phyloP scores from a whole-genome alignment of 768 basidiomycete genomes.

The Tylopilus plumbeoviolaceoides region DNA sequence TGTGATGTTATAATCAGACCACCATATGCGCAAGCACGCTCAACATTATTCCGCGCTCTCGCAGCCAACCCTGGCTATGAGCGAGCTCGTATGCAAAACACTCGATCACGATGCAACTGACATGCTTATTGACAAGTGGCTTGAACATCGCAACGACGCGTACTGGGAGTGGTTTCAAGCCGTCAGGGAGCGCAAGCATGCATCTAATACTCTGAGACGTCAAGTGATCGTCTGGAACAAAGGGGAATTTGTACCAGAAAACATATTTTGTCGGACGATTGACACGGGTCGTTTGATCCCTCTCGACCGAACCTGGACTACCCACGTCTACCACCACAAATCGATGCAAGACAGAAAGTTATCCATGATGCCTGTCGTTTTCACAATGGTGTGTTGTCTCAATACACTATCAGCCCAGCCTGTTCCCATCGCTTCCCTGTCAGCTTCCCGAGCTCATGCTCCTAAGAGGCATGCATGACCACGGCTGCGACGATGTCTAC shows the following conservation, averaged over 20 bases:
- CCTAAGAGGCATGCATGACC: constrained; percentile 75
- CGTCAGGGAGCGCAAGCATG: constrained; percentile 63
- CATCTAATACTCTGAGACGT: constrained; percentile 47
- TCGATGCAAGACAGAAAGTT: constrained; percentile 70
- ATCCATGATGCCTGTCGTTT: constrained; percentile 77
- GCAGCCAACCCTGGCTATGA: constrained; percentile 66
- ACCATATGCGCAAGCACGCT: constrained; percentile 19
- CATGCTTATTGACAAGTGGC: constrained; percentile 81
- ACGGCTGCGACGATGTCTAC: constrained; percentile 73
- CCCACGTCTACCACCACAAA: constrained; percentile 74
- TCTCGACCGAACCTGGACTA: constrained; percentile 78
- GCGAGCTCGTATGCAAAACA: constrained; percentile 75
- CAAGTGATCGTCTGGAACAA: constrained; percentile 52
- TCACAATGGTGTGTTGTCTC: constrained; percentile 59
- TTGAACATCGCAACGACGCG: constrained; percentile 70
- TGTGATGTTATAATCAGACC: constrained; percentile 10
- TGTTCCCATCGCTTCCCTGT: constrained; percentile 3
- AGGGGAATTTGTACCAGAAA: constrained; percentile 74
- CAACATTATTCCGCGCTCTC: constrained; percentile 58
- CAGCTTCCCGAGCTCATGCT: constrained; percentile 80
- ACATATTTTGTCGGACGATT: constrained; percentile 74
- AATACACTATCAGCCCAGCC: background rate
- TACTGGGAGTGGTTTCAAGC: constrained; percentile 77
- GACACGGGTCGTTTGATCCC: constrained; percentile 76
- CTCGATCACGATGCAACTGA: constrained; percentile 74